Conservation (phyloP, 768 basidiomycete genomes). For the Plicaturopsis crispa region DNA sequence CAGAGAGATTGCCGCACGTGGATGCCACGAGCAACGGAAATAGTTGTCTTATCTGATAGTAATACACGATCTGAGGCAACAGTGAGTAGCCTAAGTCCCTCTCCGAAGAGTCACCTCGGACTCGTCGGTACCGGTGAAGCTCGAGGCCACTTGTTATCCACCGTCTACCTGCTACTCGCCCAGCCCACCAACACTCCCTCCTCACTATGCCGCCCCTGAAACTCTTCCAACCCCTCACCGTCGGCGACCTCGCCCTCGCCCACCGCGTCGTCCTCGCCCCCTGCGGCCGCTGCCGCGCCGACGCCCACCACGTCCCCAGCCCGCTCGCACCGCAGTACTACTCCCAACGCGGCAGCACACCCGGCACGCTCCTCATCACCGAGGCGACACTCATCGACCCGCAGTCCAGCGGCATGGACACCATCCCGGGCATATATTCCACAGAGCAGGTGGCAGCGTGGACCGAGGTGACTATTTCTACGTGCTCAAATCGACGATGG, state of each 20-base stretch:
- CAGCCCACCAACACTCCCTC: too few relatives aligned
- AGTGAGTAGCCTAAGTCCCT: too few relatives aligned
- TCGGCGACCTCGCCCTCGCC: slow-evolving; percentile 22
- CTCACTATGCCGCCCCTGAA: too few relatives aligned
- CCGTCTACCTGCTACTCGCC: too few relatives aligned
- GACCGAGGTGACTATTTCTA: slow-evolving; percentile 27
- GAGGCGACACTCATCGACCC: slow-evolving; percentile 39
- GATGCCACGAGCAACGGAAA: too few relatives aligned
- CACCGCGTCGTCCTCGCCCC: slow-evolving; percentile 40
- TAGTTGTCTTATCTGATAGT: too few relatives aligned
- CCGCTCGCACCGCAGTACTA: slow-evolving; percentile 29
- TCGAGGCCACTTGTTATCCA: too few relatives aligned
- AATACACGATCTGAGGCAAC: too few relatives aligned
- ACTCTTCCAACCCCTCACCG: slow-evolving; percentile 26
- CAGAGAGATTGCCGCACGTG: too few relatives aligned
- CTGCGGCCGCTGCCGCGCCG: slow-evolving; percentile 30
- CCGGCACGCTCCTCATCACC: slow-evolving; percentile 37
- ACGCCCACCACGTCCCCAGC: slow-evolving; percentile 20
- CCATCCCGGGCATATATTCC: slow-evolving; percentile 31
- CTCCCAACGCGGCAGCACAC: slow-evolving; percentile 26
- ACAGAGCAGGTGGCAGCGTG: slow-evolving; percentile 35
- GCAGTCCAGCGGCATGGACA: slow-evolving; percentile 15
- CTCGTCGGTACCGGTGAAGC: too few relatives aligned
- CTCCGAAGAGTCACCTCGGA: too few relatives aligned
- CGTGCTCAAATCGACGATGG: background rate